These are phyloP conservation scores for Micractinium conductrix DNA, from an alignment of 139 green algal genomes.

Conservation along the genomic window DNA sequence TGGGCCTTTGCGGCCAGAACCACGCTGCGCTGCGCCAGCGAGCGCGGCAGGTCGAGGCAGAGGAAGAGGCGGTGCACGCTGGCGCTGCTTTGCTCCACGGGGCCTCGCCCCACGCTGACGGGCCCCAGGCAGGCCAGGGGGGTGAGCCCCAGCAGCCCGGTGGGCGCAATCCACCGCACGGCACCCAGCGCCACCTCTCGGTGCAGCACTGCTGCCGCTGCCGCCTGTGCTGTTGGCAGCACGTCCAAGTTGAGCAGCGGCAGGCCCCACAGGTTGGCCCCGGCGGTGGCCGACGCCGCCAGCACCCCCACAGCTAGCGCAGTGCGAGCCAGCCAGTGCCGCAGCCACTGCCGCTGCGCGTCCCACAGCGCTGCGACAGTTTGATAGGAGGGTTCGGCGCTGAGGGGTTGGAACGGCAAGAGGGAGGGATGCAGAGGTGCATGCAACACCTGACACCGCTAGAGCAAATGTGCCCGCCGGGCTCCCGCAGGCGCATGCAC, in stretches of 20 bases:
- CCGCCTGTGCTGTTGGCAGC: constrained; percentile 25
- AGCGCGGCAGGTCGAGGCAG: constrained; percentile 60
- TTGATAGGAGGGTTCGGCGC: no score
- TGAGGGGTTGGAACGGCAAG: no score
- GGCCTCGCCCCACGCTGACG: constrained; percentile 54
- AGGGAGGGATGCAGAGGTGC: no score
- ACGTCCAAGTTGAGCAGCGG: constrained; percentile 43
- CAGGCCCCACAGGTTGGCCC: constrained; percentile 56
- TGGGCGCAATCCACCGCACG: constrained; percentile 60
- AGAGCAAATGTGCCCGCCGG: no score
- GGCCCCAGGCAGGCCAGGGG: constrained; percentile 67
- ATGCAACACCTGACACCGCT: no score
- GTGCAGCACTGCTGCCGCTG: not conserved
- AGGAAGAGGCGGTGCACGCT: constrained; percentile 51
- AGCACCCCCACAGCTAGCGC: constrained; percentile 31
- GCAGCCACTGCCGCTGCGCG: constrained; percentile 24
- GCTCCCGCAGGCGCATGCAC: no score
- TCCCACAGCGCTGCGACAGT: constrained; percentile 32
- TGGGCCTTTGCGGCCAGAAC: constrained; percentile 58
- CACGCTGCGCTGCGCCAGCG: constrained; percentile 58
- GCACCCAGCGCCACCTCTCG: constrained; percentile 55
- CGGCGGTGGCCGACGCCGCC: constrained; percentile 32
- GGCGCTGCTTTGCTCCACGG: constrained; percentile 56
- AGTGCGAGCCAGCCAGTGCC: constrained; percentile 6
- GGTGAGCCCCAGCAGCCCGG: constrained; percentile 59